Base-by-base conservation (phyloP, 768 basidiomycete genomes). In the Leccinum uliginosum region DNA sequence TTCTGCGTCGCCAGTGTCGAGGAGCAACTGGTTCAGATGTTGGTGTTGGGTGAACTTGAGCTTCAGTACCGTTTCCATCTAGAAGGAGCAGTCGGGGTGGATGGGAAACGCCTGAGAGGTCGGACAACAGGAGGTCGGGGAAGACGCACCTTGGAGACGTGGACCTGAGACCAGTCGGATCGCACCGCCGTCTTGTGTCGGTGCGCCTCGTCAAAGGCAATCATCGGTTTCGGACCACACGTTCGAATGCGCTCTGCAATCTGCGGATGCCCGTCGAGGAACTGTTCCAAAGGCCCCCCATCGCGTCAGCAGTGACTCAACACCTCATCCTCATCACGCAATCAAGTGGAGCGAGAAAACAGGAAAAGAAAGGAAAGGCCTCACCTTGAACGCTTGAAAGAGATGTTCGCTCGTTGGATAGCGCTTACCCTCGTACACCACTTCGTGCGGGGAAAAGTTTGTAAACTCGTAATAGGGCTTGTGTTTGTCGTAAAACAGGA, bases 401-500 rank as follows among this genome's bases (percentile, higher is more conserved):
- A 89, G 78, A 68, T 89, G 88, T 63, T 89, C 88, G 67, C 85
- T 86, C 7, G 87, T 90, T 0, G 86, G 85, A 61, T 89, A 90
- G 43, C 73, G 73, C 64, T 83, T 84, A 19, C 82, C 82, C 23
- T 82, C 76, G 62, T 87, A 85, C 17, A 78, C 65, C 8, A 90
- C 83, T n/a, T 82, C 76, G 68, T 88, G 85, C 0, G 81, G 68
- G 1, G 88, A 88, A 64, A 87, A 88, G 62, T 88, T 88, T 7
- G 86, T 87, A 62, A 88, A 87, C 17, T 83, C 85, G 62, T 87
- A 87, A 59, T 85, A 76, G 2, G 84, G 85, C 53, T 84, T 76
- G 34, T 79, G 70, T 64, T 82, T 87, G 50, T 87, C 78, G 61
- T 87, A 87, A 66, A 87, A 87, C 23, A 83, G 63, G 40, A 87